Percentiles rank a stretch among this genome's conserved stretches.
These are phyloP conservation scores for Penicillium maclennaniae DNA, from an alignment of 495 filamentous ascomycete genomes.

Conservation along the genomic window DNA sequence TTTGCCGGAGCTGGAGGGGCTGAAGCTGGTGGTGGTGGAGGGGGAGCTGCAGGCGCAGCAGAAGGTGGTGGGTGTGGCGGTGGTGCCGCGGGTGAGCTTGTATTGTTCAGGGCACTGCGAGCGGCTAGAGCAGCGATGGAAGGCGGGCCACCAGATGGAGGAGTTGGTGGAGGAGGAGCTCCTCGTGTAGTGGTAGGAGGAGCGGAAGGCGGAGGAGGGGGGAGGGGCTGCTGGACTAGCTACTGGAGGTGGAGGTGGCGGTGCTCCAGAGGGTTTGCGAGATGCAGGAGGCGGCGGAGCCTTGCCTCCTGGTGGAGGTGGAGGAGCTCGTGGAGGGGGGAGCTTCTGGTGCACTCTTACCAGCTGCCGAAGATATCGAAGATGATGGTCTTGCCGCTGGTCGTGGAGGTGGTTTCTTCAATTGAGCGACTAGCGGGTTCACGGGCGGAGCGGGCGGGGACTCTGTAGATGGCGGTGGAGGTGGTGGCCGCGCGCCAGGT, in stretches of 20 bases:
- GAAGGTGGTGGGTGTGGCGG: constrained; percentile 53
- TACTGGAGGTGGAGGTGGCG: constrained; percentile 40
- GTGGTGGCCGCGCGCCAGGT: constrained; percentile 51
- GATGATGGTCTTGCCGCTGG: constrained; percentile 51
- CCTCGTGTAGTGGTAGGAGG: constrained; percentile 40
- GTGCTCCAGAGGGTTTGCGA: constrained; percentile 59
- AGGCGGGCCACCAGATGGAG: constrained; percentile 36
- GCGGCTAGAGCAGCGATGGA: constrained; percentile 42
- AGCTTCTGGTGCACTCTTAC: constrained; percentile 19
- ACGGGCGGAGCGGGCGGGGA: constrained; percentile 48
- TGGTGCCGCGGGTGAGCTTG: constrained; percentile 19
- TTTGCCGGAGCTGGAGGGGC: constrained; percentile 48
- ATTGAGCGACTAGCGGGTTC: constrained; percentile 55
- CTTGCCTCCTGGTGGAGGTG: constrained; percentile 58
- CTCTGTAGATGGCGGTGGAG: constrained; percentile 52
- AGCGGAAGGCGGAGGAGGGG: constrained; percentile 38
- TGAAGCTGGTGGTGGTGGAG: constrained; percentile 43
- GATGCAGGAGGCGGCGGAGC: constrained; percentile 48
- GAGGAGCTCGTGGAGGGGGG: constrained; percentile 64
- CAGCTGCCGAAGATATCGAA: constrained; percentile 12
- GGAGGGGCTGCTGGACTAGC: constrained; percentile 40
- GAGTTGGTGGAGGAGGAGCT: constrained; percentile 49
- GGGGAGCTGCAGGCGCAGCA: constrained; percentile 43
- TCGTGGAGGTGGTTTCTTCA: constrained; percentile 54
- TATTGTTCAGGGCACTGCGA: constrained; percentile 28